Conservation (phyloP, 192 early-diverging fungal genomes). For the Podila horticola region DNA sequence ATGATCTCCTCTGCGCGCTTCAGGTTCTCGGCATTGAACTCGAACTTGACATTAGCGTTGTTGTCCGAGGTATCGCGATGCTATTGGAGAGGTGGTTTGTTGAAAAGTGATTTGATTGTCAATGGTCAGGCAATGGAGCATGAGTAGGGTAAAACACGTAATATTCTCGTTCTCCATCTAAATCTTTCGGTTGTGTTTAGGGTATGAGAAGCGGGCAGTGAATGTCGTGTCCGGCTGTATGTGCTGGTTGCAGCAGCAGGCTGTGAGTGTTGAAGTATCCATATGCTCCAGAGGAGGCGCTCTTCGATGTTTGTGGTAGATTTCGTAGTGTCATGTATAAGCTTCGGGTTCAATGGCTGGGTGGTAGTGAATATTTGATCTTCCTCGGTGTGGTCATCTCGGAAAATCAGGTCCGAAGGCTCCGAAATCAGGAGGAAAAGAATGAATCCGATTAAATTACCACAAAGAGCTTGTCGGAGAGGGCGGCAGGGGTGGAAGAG, state of each 20-base stretch:
- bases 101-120: background rate
- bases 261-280: too few species aligned
- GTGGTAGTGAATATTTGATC: background rate
- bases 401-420: slow-evolving; percentile 45
- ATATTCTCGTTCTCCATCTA: background rate
- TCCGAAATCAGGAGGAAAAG: slow-evolving; percentile 3
- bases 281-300: too few species aligned
- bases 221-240: too few species aligned
- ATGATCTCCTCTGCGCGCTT: slow-evolving; percentile 87
- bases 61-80: slow-evolving; percentile 86
- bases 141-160: background rate
- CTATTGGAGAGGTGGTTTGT: slow-evolving; percentile 25
- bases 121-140: background rate
- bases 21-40: slow-evolving; percentile 84
- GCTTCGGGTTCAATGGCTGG: background rate
- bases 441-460: slow-evolving; percentile 40
- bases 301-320: background rate
- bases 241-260: too few species aligned
- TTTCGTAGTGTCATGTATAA: too few species aligned
- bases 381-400: slow-evolving; percentile 4
- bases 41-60: slow-evolving; percentile 86
- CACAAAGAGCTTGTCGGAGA: slow-evolving; percentile 69
- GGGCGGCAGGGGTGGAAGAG: slow-evolving; percentile 51
- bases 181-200: background rate
- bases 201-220: background rate